A percentile compares a stretch with the other conserved stretches of the same genome.
Evolutionary conservation across 805 yeast species (phyloP).

Genomic region (Candida ipomoeae): DNA sequence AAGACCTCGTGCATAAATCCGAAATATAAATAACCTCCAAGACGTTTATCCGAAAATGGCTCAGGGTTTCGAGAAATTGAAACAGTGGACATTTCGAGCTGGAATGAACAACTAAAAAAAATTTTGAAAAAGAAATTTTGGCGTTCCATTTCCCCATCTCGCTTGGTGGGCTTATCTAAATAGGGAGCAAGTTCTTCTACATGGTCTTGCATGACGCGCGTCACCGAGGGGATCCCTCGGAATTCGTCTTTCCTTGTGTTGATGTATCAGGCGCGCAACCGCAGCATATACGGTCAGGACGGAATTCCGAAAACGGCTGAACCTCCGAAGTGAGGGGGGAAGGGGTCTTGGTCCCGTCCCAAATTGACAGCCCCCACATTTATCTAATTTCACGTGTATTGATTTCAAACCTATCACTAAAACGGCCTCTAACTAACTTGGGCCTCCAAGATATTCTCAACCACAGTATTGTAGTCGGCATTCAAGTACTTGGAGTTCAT

Average conservation of each 20-base stretch:
- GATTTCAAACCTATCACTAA: constrained; percentile 3
- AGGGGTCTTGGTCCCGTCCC: neutral
- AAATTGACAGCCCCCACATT: neutral
- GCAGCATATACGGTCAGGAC: too few relatives aligned
- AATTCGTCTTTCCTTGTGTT: neutral
- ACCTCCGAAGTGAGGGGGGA: neutral
- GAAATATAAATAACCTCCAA: neutral
- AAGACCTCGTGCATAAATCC: neutral
- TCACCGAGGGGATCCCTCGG: neutral
- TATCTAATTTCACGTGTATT: neutral
- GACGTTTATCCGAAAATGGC: neutral
- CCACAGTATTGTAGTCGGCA: constrained; percentile 36
- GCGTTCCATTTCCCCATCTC: neutral
- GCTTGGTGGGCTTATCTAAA: neutral
- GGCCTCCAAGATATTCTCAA: constrained; percentile 39
- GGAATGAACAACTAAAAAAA: neutral
- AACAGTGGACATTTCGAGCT: too few relatives aligned
- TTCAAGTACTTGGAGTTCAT: constrained; percentile 39
- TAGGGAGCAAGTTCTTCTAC: neutral
- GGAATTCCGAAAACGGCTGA: neutral
- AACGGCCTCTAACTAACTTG: constrained; percentile 11
- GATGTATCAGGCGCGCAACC: neutral
- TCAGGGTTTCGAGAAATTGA: neutral
- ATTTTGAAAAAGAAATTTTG: neutral
- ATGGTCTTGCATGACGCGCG: neutral